Evolutionary conservation across 1,284 basidiomycete species (phyloP), one percentile per base, ranked within the genome.

Genomic region (Somion occarium): DNA sequence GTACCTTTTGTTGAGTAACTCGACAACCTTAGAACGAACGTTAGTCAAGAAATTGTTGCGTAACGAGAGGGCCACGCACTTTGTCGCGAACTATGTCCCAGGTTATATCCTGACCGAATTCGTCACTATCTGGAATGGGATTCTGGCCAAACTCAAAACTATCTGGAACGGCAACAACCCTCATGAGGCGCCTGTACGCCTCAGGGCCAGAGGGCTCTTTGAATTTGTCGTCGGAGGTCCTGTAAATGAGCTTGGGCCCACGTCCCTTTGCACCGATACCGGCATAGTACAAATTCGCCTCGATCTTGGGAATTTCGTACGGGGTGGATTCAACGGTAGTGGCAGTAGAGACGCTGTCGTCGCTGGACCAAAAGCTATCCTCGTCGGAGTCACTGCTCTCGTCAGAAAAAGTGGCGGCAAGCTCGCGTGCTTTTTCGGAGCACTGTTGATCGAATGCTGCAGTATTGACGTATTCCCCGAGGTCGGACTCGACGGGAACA

Each of bases 161-260:
- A 5, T 69, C 66, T 11, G 58, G 56, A 49, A 73, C 70, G 24
- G 57, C 11, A 15, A 61, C 41, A 58, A 74, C 53, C 57, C 50
- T 30, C 69, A 73, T 72, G 25, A 58, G 30, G 43, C 71, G 69
- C 48, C 2, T 44, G 44, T 69, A 52, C 18, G 47, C 44, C 61
- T 63, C 59, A 43, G 70, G 69, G 37, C 70, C 72, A 50, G 60
- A 44, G 20, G 71, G 70, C 47, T 47, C 49, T 23, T 49, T 54
- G 60, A 69, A 74, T 11, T 52, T 48, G 50, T 73, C 71, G 23
- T 38, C 46, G 4, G 69, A 73, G 3, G 62, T 65, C 59, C 73
- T 56, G 54, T 59, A 72, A 56, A 74, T 64, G 18, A 74, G 61
- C 60, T 66, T 67, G 43, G 73, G 73, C 13, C 69, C 65, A 30